These are phyloP conservation scores for Paracoccidioides brasiliensis DNA, from an alignment of 2,329 filamentous ascomycete genomes.

Conservation along the genomic window DNA sequence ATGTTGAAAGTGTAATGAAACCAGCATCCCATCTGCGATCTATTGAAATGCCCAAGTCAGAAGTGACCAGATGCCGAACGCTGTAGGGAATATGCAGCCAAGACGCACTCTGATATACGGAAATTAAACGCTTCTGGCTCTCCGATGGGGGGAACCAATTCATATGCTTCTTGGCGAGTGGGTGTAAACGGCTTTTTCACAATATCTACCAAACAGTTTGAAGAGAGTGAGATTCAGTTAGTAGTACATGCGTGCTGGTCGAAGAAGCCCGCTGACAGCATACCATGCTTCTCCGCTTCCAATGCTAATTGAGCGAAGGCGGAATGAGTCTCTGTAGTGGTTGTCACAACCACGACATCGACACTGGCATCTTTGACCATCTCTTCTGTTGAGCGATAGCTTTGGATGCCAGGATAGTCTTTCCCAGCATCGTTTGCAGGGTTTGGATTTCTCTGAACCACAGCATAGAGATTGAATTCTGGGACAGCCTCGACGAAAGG, in stretches of 20 bases:
- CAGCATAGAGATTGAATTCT: constrained; percentile 54
- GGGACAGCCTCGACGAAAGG: constrained; percentile 57
- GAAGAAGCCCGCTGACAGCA: constrained; percentile 1
- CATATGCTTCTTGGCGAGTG: constrained; percentile 52
- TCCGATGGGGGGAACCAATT: constrained; percentile 46
- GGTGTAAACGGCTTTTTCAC: constrained; percentile 77
- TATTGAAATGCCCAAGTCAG: constrained; percentile 10
- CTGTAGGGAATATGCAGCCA: background rate
- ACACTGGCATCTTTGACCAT: constrained; percentile 53
- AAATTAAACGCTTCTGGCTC: constrained; percentile 40
- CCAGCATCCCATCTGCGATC: constrained; percentile 65
- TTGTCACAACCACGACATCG: constrained; percentile 58
- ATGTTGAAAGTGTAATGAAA: constrained; percentile 55
- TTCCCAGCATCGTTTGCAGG: constrained; percentile 51
- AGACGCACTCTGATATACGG: constrained; percentile 52
- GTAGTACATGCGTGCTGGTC: background rate
- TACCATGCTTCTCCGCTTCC: constrained; percentile 55
- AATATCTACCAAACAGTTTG: constrained; percentile 39
- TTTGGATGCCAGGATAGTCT: constrained; percentile 53
- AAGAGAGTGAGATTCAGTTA: background rate
- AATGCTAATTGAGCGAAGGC: constrained; percentile 51
- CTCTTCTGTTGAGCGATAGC: constrained; percentile 49
- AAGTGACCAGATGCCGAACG: background rate
- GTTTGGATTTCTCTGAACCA: constrained; percentile 61
- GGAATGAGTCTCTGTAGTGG: constrained; percentile 59